Base-by-base conservation (phyloP, 2,329 filamentous ascomycete genomes). In the Scedosporium dehoogii region DNA sequence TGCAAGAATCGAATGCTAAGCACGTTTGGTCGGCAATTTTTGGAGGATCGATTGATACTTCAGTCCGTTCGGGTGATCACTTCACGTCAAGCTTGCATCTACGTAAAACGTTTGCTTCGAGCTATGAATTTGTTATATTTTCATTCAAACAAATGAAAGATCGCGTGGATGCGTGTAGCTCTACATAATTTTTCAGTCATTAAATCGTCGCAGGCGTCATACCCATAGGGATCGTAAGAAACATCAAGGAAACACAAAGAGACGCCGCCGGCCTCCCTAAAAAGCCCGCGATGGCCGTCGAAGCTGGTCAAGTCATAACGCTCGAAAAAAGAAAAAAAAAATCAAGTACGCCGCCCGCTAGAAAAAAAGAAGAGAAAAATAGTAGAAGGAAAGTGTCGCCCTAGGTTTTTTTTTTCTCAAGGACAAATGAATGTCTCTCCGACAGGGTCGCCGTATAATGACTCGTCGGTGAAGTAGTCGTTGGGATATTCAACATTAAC, bases 341-440 rank as follows among this genome's bases (percentile, higher is more conserved):
- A 48, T 48, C 44, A 21, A 48, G 44, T n/a, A 18, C 14, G 44
- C 44, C 44, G 44, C 44, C 44, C 44, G 44, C 44, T 21, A 14
- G 44, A 21, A 48, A 14, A n/a, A 44, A 14, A 48, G 9, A 18
- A 21, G 6, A 21, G 9, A 48, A 48, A 48, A 48, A 7, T 14
- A 48, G 6, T 48, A 6, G 16, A 23, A n/a, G 21, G 44, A 48
- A 48, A 48, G 7, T n/a, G 3, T 18, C 6, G 44, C 44, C n/a
- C 6, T 23, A 6, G n/a, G 21, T 7, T 48, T 48, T 23, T 27
- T 53, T n/a, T n/a, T n/a, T n/a, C n/a, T n/a, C n/a, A 59, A 18
- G 67, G 62, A 58, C 69, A 71, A 59, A 65, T 64, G 55, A 71
- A 71, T 12, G 69, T 70, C 62, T 69, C 62, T 29, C 68, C 69